Evolutionary conservation across 1,284 basidiomycete species (phyloP), one percentile per base, ranked within the genome.

Genomic region (Cutaneotrichosporon cyanovorans): DNA sequence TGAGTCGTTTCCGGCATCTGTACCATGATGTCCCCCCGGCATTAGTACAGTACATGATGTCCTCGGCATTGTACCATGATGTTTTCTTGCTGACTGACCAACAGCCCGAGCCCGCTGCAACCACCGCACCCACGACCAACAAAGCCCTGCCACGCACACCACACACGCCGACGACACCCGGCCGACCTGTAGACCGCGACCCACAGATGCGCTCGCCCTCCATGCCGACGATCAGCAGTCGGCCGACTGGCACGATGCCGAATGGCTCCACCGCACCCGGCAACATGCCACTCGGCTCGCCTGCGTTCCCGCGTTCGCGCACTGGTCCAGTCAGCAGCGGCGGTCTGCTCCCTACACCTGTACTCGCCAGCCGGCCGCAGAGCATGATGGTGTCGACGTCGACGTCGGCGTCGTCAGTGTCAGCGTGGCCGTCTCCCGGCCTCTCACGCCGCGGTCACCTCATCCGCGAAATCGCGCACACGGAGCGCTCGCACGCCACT

Each of bases 401-500:
- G 39, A 51, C 33, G 20, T 50, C 55, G 28, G 44, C 47, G 33
- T 51, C 45, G 18, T n/a, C n/a, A n/a, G n/a, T n/a, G n/a, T n/a
- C n/a, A 28, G 25, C 25, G 8, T 7, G 8, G 12, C 46, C 44
- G 0, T 35, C 51, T 3, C 53, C 31, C 42, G 39, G 37, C 46
- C 61, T 76, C 31, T 73, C 85, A 16, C 92, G 89, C 72, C 80
- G 91, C 21, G 77, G 82, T 20, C 85, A 93, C 63, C 84, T 89
- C 2, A 74, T 96, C 30, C 78, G 83, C 39, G 91, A 96, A 62
- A 75, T 92, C 19, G 77, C 88, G 36, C 78, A 80, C 11, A 90
- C 87, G 18, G 91, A 96, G 65, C 76, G 84, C 22, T 82, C 85
- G 0, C 93, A 93, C 69, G 87, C 90, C 1, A 83, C 80, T 10